phyloP scores from a whole-genome alignment of 2,329 filamentous ascomycete species.

The Boeremia exigua region DNA sequence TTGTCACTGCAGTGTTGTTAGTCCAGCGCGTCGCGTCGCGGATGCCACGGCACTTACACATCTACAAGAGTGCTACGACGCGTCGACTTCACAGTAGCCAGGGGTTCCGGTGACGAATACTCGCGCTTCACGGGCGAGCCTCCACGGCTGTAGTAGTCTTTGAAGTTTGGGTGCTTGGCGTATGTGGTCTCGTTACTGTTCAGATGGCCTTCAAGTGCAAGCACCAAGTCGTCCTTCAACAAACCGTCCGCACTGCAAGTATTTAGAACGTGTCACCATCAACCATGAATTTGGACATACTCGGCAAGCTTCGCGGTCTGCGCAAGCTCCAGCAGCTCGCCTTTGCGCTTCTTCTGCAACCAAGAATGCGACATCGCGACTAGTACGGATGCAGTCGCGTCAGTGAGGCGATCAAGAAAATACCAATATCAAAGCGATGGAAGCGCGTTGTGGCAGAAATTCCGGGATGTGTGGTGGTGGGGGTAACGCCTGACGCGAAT shows the following conservation, averaged over 20 bases:
- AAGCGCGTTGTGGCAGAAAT: constrained; percentile 22
- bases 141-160: constrained; percentile 75
- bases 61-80: constrained; percentile 46
- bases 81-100: constrained; percentile 38
- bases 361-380: constrained; percentile 70
- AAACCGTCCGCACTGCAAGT: constrained; percentile 67
- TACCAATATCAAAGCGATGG: constrained; percentile 22
- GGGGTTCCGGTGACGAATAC: constrained; percentile 44
- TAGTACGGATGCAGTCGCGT: constrained; percentile 53
- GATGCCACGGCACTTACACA: constrained; percentile 34
- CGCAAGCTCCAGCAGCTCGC: constrained; percentile 76
- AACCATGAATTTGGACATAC: constrained; percentile 59
- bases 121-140: constrained; percentile 62
- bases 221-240: constrained; percentile 81
- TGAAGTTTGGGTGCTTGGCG: constrained; percentile 67
- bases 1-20: constrained; percentile 45
- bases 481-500: constrained; percentile 23
- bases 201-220: constrained; percentile 41
- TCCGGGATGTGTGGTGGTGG: constrained; percentile 31
- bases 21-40: constrained; percentile 34
- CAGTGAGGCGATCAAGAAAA: constrained; percentile 54
- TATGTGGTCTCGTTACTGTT: constrained; percentile 70
- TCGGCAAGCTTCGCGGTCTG: constrained; percentile 72
- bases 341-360: constrained; percentile 82
- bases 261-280: constrained; percentile 17